Evolutionary conservation across 1,284 basidiomycete genomes (phyloP), one percentile per base, ranked within the genome.

Genomic region (Porogramme epimiltina): DNA sequence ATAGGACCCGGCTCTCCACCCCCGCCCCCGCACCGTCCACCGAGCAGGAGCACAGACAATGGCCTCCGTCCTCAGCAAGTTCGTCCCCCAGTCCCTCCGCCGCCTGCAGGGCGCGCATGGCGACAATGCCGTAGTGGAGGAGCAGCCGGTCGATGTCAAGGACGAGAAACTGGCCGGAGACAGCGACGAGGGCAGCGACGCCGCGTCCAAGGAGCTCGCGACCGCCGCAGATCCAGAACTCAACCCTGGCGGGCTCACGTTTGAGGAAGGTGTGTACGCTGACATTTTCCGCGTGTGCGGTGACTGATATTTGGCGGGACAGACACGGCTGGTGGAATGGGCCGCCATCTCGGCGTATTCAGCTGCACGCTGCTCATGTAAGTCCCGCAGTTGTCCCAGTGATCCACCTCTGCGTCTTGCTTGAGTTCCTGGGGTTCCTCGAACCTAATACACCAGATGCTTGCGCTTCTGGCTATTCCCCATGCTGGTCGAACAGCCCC

Each of bases 311-410:
- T 1, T 15, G 8, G 13, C 9, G 23, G 10, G 5, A 2, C 42
- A 69, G 67, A 66, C 56, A 54, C 64, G 4, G 62, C 66, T 2
- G 67, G 67, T 28, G 67, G 67, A 10, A 60, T 68, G 55, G 66
- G 66, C 20, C 62, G 65, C 13, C 65, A 68, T 54, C 58, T 68
- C 2, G 66, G 66, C 39, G 65, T 68, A 3, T 67, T 67, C 59
- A 64, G 56, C 31, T 68, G 66, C 28, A 68, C 66, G 1, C 54
- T 68, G 13, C 60, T 68, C 24, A 66, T 68, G 66, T 68, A 41
- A 46, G 64, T 40, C 15, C 8, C 13, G 26, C 23, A 46, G 13
- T 26, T n/a, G n/a, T n/a, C 15, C 13, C n/a, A 6, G 16, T 22
- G 33, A 3, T 16, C 22, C 25, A 16, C 10, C 10, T 16, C 15